Evolutionary conservation across 352 stramenopile species (phyloP), one percentile per base, ranked within the genome.

Genomic region (Phytophthora crassamura): DNA sequence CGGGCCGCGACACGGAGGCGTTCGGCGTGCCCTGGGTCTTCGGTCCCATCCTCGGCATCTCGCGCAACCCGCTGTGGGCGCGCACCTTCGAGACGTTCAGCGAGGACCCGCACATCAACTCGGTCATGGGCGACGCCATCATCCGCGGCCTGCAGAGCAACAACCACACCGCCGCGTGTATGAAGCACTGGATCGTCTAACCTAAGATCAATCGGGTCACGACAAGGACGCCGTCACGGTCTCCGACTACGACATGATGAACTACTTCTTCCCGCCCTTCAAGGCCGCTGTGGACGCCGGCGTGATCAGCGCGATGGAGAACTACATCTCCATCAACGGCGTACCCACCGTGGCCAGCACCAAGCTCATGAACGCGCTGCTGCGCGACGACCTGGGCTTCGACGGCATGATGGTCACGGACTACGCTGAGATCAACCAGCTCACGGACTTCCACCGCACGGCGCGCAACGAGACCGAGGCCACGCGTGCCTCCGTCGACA

Each of bases 11-110:
- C 67, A 97, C 89, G 5, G 64, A 82, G 18, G 85, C 85, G 1
- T 87, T 78, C 4, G 91, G 89, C 1, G 88, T 97, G 35, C 77
- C 77, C 10, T 98, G 89, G 90, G 59, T 97, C 2, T 98, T 97
- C 71, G 77, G 73, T 41, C 89, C 91, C 5, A 86, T 97, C 11
- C 66, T 85, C 11, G 80, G 86, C 48, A 69, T 98, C 40, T 79
- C 82, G 1, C 82, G 84, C 46, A 88, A 97, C 53, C 88, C 89
- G 7, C 72, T 90, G 32, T 97, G 90, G 90, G 65, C 79, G 7
- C 67, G 91, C 4, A 88, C 92, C 5, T 97, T 89, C 57, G 93
- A 98, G 72, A 97, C 91, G 18, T 98, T 97, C 80, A 86, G 91
- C 9, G 88, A 97, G 80, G 90, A 97, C 60, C 86, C 86, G 5